Conservation (phyloP, 768 basidiomycete species). For the Termitomyces sp. region DNA sequence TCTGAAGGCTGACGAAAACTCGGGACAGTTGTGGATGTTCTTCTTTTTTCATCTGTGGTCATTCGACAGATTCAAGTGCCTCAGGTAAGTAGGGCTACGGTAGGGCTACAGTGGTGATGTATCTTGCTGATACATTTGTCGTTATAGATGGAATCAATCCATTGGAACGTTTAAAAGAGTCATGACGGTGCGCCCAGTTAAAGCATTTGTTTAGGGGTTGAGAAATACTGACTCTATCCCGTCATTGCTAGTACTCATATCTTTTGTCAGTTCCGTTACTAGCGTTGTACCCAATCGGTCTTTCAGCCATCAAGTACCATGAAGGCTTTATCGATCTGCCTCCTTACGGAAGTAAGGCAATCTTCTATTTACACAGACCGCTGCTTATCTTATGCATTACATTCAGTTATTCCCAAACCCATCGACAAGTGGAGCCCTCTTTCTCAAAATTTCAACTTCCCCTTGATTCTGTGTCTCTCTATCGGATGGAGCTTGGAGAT, state of each 20-base stretch:
- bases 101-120: neutral
- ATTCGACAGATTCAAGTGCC: slow-evolving; percentile 73
- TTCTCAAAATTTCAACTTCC: slow-evolving; percentile 50
- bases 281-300: slow-evolving; percentile 53
- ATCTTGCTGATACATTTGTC: neutral
- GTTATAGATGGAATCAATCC: slow-evolving; percentile 58
- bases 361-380: neutral
- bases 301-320: slow-evolving; percentile 66
- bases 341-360: slow-evolving; percentile 40
- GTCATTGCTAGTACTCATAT: slow-evolving; percentile 61
- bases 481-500: slow-evolving; percentile 73
- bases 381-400: neutral
- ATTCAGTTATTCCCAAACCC: slow-evolving; percentile 61
- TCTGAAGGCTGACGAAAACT: neutral
- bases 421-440: slow-evolving; percentile 49
- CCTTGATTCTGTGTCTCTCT: slow-evolving; percentile 59
- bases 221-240: neutral
- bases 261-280: slow-evolving; percentile 57
- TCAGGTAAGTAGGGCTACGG: slow-evolving; percentile 39
- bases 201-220: neutral
- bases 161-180: slow-evolving; percentile 77
- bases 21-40: slow-evolving; percentile 50
- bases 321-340: slow-evolving; percentile 55
- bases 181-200: slow-evolving; percentile 20
- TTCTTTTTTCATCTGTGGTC: slow-evolving; percentile 73